Evolutionary conservation across 176 grass and related monocot genomes (phyloP).

Genomic region (Carex cristatella): DNA sequence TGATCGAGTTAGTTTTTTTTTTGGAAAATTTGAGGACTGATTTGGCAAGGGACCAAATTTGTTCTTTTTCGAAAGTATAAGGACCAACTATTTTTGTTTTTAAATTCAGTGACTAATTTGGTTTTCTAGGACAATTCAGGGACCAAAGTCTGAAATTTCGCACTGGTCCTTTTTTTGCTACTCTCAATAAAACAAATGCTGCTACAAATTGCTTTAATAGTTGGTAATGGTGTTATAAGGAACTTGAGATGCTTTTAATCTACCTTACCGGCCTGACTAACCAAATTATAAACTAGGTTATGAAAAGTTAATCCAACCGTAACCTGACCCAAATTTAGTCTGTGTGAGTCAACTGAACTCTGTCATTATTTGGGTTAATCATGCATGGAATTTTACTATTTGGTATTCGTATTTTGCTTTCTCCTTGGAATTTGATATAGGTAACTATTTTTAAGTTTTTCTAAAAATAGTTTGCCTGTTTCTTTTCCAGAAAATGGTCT

Average conservation of each 20-base stretch:
- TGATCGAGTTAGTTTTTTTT: not conserved
- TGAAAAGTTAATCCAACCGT: not conserved
- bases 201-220: not conserved
- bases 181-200: not conserved
- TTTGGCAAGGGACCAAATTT: not conserved
- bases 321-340: not conserved
- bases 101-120: not conserved
- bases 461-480: constrained; percentile 16
- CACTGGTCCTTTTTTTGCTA: not conserved
- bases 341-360: not conserved
- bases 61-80: not conserved
- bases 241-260: not conserved
- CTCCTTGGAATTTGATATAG: not conserved
- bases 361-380: not conserved
- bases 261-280: not conserved
- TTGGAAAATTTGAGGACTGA: not conserved
- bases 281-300: not conserved
- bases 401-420: not conserved
- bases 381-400: not conserved
- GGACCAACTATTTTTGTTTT: not conserved
- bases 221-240: not conserved
- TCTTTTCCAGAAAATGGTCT: constrained; percentile 69
- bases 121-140: not conserved
- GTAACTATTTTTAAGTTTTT: constrained; percentile 1
- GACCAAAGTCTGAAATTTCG: not conserved